Base-by-base conservation (phyloP, 2,329 filamentous ascomycete genomes). In the Colletotrichum echinochloae region DNA sequence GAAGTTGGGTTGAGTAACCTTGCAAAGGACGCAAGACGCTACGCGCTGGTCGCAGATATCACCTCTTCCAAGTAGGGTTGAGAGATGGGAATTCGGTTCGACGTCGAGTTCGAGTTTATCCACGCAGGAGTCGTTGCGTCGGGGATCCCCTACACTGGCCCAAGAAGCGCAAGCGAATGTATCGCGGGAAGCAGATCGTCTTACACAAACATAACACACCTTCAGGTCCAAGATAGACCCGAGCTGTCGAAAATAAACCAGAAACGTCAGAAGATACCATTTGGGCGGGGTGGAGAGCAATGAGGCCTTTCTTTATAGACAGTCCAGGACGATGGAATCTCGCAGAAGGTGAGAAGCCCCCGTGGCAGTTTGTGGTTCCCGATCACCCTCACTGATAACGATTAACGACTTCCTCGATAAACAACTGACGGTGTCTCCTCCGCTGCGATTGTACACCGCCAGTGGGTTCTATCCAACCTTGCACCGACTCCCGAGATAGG, bases 401-500 rank as follows among this genome's bases (percentile, higher is more conserved):
- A 61, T 60, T 70, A 70, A 67, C 64, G 57, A 61, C 56, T 51
- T 55, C 37, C 56, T 70, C 23, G 67, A 70, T 63, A 63, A 46
- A 54, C 59, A 23, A 59, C 18, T 30, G 23, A 54, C 37, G n/a
- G 12, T n/a, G 48, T 35, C n/a, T 37, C 11, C 49, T 63, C 63
- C 67, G n/a, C 63, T 39, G 41, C 46, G 11, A 49, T 55, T 33
- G 48, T 49, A 66, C 63, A 63, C 67, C 67, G 67, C 67, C 67
- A 59, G 35, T 67, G 57, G 44, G 28, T 54, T 61, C 37, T 63
- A 46, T 62, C 64, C 52, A 63, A 57, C 67, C 64, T 30, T 46
- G 51, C 30, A 44, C 67, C 67, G n/a, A n/a, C n/a, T n/a, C n/a
- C n/a, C n/a, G 64, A 65, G 64, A 70, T 70, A 70, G 67, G 67